phyloP scores from a whole-genome alignment of 2,329 filamentous ascomycete genomes.

The Aspergillus hiratsukae region DNA sequence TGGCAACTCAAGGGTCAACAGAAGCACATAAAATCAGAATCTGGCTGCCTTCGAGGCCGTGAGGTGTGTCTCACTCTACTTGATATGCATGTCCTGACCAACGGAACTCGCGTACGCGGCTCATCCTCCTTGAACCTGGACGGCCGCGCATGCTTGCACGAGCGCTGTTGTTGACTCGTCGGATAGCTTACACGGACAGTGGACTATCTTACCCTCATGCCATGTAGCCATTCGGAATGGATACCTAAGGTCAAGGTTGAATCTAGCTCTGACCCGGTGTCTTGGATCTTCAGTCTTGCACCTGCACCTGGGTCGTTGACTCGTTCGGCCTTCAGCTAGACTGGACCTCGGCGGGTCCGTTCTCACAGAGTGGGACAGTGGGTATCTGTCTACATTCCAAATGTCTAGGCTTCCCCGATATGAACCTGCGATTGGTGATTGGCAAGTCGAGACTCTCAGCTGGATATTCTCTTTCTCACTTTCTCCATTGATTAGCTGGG shows the following conservation, averaged over 20 bases:
- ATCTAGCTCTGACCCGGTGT: not conserved
- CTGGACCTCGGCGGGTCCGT: conserved; percentile 2
- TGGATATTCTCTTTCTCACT: not conserved
- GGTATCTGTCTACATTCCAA: not conserved
- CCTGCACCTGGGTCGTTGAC: not conserved
- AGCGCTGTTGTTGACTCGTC: not conserved
- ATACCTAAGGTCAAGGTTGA: not conserved
- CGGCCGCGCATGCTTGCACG: too few relatives aligned
- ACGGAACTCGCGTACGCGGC: not conserved
- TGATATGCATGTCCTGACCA: not conserved
- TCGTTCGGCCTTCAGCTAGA: not conserved
- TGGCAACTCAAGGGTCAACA: not conserved
- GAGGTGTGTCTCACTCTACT: not conserved
- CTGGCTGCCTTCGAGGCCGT: not conserved
- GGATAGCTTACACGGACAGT: not conserved
- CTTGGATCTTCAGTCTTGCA: not conserved
- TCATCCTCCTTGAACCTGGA: not conserved
- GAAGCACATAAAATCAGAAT: not conserved
- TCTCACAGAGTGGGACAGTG: not conserved
- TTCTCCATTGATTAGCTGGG: not conserved
- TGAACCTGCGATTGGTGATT: not conserved
- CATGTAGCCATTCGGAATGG: not conserved
- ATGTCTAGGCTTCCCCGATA: not conserved
- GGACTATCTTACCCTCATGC: not conserved
- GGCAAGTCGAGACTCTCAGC: not conserved